Percentiles rank a stretch among this genome's conserved stretches.
These are phyloP conservation scores for Podospora didyma DNA, from an alignment of 495 filamentous ascomycete genomes.

Conservation along the genomic window DNA sequence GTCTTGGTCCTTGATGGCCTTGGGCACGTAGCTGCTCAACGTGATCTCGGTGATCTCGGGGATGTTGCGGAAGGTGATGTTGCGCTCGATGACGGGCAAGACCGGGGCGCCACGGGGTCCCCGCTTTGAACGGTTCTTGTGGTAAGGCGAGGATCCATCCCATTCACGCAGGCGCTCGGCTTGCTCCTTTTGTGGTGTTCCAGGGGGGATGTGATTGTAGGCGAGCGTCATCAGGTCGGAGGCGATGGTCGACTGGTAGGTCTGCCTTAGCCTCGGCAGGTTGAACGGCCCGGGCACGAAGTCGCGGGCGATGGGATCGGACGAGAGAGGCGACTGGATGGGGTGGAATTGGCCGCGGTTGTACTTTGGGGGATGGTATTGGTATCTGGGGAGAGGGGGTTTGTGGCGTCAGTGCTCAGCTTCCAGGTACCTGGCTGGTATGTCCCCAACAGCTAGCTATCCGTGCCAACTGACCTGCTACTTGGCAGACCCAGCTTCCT, in stretches of 20 bases:
- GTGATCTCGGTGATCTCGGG: conserved; percentile 78
- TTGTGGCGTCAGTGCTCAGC: background rate
- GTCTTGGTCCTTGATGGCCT: conserved; percentile 58
- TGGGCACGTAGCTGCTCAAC: conserved; percentile 65
- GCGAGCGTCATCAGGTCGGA: conserved; percentile 86
- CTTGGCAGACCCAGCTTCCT: conserved; percentile 35
- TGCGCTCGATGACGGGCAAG: conserved; percentile 67
- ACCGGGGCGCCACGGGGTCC: conserved; percentile 65
- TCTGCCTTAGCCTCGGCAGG: conserved; percentile 81
- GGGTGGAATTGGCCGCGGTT: conserved; percentile 91
- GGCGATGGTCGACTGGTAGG: conserved; percentile 78
- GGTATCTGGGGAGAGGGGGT: conserved; percentile 57
- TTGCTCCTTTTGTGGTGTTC: conserved; percentile 57
- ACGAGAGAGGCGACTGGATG: conserved; percentile 75
- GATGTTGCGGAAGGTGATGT: conserved; percentile 80
- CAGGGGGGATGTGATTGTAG: conserved; percentile 76
- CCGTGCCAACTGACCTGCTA: conserved; percentile 30
- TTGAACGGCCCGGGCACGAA: conserved; percentile 94
- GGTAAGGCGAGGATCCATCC: conserved; percentile 89
- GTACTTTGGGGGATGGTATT: conserved; percentile 88
- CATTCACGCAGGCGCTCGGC: conserved; percentile 74
- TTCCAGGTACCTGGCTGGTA: background rate
- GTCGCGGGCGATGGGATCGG: conserved; percentile 79
- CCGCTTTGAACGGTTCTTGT: conserved; percentile 81
- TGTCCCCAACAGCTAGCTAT: background rate